phyloP scores from a whole-genome alignment of 306 rosid species.

The Myrica gale region DNA sequence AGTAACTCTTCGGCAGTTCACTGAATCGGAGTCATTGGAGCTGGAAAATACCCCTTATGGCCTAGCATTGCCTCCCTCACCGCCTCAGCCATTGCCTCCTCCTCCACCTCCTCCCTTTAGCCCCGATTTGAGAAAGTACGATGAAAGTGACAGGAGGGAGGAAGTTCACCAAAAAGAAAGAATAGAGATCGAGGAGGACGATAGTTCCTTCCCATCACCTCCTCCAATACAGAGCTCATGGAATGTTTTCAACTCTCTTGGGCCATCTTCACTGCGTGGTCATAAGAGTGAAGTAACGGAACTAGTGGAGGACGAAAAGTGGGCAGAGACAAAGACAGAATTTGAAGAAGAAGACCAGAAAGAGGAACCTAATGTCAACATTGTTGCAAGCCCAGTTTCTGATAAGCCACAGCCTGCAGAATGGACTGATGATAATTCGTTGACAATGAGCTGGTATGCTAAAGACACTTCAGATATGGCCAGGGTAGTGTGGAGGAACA shows the following conservation, averaged over 20 bases:
- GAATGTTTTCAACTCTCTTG: conserved; percentile 23
- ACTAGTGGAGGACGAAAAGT: conserved; percentile 52
- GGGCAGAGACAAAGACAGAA: conserved; percentile 76
- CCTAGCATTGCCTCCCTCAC: conserved; percentile 52
- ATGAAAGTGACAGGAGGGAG: conserved; percentile 25
- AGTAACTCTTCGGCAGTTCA: conserved; percentile 77
- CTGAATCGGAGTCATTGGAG: conserved; percentile 74
- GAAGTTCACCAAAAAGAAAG: conserved; percentile 37
- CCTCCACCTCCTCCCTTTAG: conserved; percentile 66
- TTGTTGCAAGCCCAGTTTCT: conserved; percentile 31
- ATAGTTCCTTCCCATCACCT: conserved; percentile 22
- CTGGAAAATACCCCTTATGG: conserved; percentile 47
- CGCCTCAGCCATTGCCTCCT: conserved; percentile 48
- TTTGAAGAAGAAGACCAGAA: conserved; percentile 72
- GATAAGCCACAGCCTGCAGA: conserved; percentile 42
- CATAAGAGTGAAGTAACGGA: conserved; percentile 41
- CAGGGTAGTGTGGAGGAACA: conserved; percentile 42
- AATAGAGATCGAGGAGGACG: conserved; percentile 35
- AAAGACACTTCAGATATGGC: conserved; percentile 41
- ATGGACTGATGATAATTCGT: conserved; percentile 38
- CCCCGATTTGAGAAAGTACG: conserved; percentile 40
- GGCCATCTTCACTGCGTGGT: conserved; percentile 24
- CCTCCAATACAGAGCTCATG: conserved; percentile 34
- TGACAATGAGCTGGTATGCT: conserved; percentile 33
- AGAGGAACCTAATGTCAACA: conserved; percentile 44